Evolutionary conservation across 2,329 filamentous ascomycete species (phyloP).

Genomic region (Sporothrix humicola): DNA sequence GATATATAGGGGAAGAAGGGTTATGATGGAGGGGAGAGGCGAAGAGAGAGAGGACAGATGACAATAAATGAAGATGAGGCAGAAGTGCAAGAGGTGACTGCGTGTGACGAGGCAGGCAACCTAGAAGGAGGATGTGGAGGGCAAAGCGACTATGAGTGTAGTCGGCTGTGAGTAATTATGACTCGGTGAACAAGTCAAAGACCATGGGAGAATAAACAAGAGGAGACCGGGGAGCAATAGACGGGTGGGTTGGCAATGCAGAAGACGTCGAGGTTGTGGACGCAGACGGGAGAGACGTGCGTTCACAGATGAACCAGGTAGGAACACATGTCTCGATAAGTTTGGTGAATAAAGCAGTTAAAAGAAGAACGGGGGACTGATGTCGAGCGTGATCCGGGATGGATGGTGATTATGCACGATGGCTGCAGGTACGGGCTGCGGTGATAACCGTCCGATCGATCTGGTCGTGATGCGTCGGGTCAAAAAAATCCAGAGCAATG

Average conservation of each 20-base stretch:
- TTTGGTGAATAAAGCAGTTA: not conserved
- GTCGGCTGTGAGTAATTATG: slow-evolving; percentile 31
- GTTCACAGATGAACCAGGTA: slow-evolving; percentile 35
- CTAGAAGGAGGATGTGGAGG: not conserved
- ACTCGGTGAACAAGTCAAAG: slow-evolving; percentile 24
- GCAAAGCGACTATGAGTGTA: slow-evolving; percentile 19
- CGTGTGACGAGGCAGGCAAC: slow-evolving; percentile 22
- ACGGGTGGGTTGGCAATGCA: slow-evolving; percentile 20
- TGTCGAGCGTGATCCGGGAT: slow-evolving; percentile 17
- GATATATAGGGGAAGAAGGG: slow-evolving; percentile 37
- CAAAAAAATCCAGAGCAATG: not conserved
- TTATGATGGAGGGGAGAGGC: slow-evolving; percentile 30
- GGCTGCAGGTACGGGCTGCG: slow-evolving; percentile 40
- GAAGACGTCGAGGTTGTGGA: slow-evolving; percentile 34
- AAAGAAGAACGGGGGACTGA: not conserved
- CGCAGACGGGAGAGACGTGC: slow-evolving; percentile 34
- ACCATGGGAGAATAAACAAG: slow-evolving; percentile 22
- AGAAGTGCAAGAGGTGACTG: slow-evolving; percentile 1
- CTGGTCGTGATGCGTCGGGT: not conserved
- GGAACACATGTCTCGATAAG: slow-evolving; percentile 33
- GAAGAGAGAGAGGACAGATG: too few relatives aligned
- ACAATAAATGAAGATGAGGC: not conserved
- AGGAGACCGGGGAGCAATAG: slow-evolving; percentile 36
- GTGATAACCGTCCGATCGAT: slow-evolving; percentile 28
- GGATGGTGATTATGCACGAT: slow-evolving; percentile 32